Evolutionary conservation across 345 rosid species (phyloP), one percentile per base, ranked within the genome.

Genomic region (Nasturtium officinale): DNA sequence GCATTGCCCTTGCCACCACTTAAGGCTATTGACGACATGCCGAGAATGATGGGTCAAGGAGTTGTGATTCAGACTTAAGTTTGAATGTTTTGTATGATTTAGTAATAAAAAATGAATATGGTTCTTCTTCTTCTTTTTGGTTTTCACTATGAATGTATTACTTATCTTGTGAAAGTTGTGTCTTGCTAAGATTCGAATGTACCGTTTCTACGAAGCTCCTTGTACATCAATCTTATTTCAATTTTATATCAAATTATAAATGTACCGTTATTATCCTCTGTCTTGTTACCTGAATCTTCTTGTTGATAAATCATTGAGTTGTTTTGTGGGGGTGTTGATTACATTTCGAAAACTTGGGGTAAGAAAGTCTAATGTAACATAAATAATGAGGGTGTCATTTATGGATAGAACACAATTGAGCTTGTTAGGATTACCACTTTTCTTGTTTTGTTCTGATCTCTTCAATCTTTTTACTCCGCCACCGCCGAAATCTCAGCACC

Each of bases 401-500:
- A 83, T 87, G 95, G 91, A 85, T 65, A 74, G 81, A 11, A 35
- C 74, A 10, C 86, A 83, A 56, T 16, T 88, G 43, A 73, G 83
- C 20, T 83, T 88, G 42, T 42, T 86, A 1, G 91, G 86, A 2
- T 54, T 86, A 6, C 96, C 91, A 0, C 72, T 90, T 13, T 81
- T 88, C 60, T 84, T 88, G 12, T 51, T 88, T 5, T 82, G 63
- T 74, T 57, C 84, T 5, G 96, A 90, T 74, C 69, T 90, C 61
- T 15, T 86, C 53, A 76, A 73, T 71, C 85, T 88, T 26, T 88
- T 85, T 78, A 68, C 84, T 35, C 90, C 87, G 3, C 87, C 90
- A 12, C 90, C 89, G 3, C 72, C 74, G 9, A 76, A 75, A 33
- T 78, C 83, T 33, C 67, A 54, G 43, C n/a, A n/a, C n/a, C 82